Base-by-base conservation (phyloP, 2,329 filamentous ascomycete genomes). In the Berkeleyomyces rouxiae region DNA sequence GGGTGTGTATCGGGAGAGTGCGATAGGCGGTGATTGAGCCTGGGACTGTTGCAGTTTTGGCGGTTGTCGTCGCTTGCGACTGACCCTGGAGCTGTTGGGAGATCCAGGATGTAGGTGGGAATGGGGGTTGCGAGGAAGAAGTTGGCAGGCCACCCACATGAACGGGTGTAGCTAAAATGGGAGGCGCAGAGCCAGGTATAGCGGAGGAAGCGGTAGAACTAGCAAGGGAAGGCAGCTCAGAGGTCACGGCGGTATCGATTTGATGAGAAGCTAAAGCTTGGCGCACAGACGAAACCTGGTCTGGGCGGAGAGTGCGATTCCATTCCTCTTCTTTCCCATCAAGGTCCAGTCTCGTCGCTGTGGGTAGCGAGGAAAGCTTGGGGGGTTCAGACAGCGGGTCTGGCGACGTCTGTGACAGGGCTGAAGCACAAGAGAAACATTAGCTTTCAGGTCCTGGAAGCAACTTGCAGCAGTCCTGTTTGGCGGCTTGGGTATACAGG, bases 351-450 rank as follows among this genome's bases (percentile, higher is more conserved):
- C 77, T 77, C 63, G 77, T 74, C 66, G 77, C 74, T 67, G 77
- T 71, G 67, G 78, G 76, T 61, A 77, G 72, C 64, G 78, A 75
- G 11, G 51, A 39, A 69, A 79, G 79, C 71, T 79, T 81, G 68
- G 75, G 69, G 67, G 76, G 73, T 69, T 82, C 78, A 70, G 77
- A 74, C 67, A 74, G 71, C 70, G 79, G 77, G 70, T 82, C 80
- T 72, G 79, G 77, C 75, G 78, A 74, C 74, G 79, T 76, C 76
- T 82, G 79, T 72, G 80, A 81, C 76, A 79, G 78, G 76, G 79
- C 80, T 83, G 69, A 49, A 37, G 57, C 49, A 55, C 51, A 55
- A 46, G 36, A 64, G 40, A 58, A 58, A 60, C 58, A 60, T 64
- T 64, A 64, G 63, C 37, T 62, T 37, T 39, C n/a, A 36, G 10